Conservation (phyloP, 139 green algal species). For the Chlorella sp. region DNA sequence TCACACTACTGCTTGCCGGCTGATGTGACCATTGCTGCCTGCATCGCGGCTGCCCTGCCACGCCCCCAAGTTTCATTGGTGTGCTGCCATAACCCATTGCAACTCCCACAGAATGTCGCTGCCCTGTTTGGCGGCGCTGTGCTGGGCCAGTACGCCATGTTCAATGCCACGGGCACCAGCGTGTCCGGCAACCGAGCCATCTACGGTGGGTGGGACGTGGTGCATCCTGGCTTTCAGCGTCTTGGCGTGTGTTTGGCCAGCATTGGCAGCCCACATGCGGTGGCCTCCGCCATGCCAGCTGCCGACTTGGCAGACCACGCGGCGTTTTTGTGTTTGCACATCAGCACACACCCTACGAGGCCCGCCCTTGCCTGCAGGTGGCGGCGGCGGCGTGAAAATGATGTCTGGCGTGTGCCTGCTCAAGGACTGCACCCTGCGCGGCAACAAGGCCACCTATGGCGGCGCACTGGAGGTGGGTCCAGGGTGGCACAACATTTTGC, state of each 20-base stretch:
- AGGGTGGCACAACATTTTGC: background rate
- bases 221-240: too few species aligned
- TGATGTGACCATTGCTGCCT: too few species aligned
- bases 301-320: too few species aligned
- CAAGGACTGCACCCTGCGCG: background rate
- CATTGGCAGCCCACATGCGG: too few species aligned
- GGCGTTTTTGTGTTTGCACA: too few species aligned
- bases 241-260: too few species aligned
- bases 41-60: background rate
- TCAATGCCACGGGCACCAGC: conserved; percentile 12
- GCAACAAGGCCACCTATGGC: conserved; percentile 27
- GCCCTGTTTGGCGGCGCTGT: conserved; percentile 34
- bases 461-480: conserved; percentile 18
- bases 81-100: background rate
- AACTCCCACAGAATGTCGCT: conserved; percentile 24
- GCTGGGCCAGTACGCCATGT: conserved; percentile 26
- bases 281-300: too few species aligned
- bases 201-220: conserved; percentile 15
- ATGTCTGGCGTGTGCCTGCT: conserved; percentile 15
- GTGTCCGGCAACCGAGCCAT: conserved; percentile 6
- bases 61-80: background rate
- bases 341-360: too few species aligned
- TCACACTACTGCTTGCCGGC: too few species aligned
- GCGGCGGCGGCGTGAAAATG: background rate
- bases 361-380: too few species aligned